A percentile compares a stretch with the other conserved stretches of the same genome.
phyloP scores from a whole-genome alignment of 208 protist genomes.

The Leishmania aethiopica region DNA sequence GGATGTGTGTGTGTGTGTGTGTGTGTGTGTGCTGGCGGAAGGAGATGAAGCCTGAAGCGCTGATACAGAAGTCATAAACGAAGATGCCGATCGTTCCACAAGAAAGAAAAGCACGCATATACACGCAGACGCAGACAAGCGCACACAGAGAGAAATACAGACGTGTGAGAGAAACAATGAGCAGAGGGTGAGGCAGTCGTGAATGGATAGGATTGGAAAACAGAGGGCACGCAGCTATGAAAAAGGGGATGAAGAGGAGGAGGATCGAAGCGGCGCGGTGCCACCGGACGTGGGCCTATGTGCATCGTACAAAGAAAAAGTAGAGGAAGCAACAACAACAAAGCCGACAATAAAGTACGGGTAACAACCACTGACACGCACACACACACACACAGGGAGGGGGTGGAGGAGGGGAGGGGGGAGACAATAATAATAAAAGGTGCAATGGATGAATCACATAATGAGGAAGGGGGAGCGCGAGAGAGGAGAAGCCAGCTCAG shows the following conservation, averaged over 20 bases:
- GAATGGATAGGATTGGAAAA: background rate
- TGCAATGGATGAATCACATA: background rate
- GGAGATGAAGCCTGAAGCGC: background rate
- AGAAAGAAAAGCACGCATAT: background rate
- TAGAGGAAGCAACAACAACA: background rate
- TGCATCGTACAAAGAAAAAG: slow-evolving; percentile 4
- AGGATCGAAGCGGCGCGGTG: background rate
- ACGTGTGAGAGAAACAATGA: background rate
- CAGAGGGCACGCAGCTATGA: background rate
- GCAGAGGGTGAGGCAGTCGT: background rate
- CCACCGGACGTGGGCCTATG: background rate
- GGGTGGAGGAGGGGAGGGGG: background rate
- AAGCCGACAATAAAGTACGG: background rate
- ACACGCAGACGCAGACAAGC: background rate
- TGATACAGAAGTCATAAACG: background rate
- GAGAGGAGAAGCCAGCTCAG: background rate
- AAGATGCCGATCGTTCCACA: background rate
- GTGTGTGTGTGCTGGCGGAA: background rate
- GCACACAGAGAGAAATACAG: background rate
- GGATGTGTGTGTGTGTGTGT: too few species aligned
- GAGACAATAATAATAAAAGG: background rate
- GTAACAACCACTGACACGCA: too few species aligned
- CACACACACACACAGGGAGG: background rate
- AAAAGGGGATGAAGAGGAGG: background rate
- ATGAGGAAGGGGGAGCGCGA: background rate